A percentile compares a stretch with the other conserved stretches of the same genome.
Evolutionary conservation across 2,329 filamentous ascomycete genomes (phyloP).

Genomic region (Waltergamsia citrina): DNA sequence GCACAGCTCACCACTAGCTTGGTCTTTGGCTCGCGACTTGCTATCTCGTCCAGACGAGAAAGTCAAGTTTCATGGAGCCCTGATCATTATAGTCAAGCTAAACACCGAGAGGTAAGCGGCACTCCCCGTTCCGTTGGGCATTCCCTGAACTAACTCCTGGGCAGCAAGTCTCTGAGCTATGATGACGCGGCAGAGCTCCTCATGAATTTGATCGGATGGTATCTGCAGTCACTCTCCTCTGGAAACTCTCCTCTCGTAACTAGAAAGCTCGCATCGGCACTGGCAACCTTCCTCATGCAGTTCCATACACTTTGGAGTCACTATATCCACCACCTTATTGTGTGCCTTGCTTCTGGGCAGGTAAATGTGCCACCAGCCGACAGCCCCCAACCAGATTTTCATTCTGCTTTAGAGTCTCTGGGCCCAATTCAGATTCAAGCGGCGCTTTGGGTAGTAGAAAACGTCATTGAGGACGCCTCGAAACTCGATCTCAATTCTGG

Average conservation of each 20-base stretch:
- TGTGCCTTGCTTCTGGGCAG: slow-evolving; percentile 37
- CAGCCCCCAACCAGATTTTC: slow-evolving; percentile 24
- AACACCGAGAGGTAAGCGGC: slow-evolving; percentile 69
- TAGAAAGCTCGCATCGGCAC: slow-evolving; percentile 67
- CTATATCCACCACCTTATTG: slow-evolving; percentile 50
- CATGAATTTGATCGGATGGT: slow-evolving; percentile 52
- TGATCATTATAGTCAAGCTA: slow-evolving; percentile 89
- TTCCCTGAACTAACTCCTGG: slow-evolving; percentile 3
- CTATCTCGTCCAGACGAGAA: slow-evolving; percentile 61
- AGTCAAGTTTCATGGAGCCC: slow-evolving; percentile 82
- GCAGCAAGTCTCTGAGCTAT: slow-evolving; percentile 40
- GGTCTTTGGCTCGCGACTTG: slow-evolving; percentile 74
- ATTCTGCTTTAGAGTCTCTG: slow-evolving; percentile 36
- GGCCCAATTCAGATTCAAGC: slow-evolving; percentile 39
- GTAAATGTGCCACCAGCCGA: slow-evolving; percentile 12
- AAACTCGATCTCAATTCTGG: slow-evolving; percentile 51
- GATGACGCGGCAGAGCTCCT: slow-evolving; percentile 51
- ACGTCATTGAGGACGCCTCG: slow-evolving; percentile 23
- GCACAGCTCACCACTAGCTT: slow-evolving; percentile 73
- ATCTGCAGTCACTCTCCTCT: slow-evolving; percentile 42
- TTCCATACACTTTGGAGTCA: slow-evolving; percentile 58
- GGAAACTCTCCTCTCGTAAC: slow-evolving; percentile 51
- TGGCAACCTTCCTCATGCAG: slow-evolving; percentile 67
- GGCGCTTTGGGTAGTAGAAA: slow-evolving; percentile 51
- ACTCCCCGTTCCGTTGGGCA: not conserved